Evolutionary conservation across 2,329 filamentous ascomycete genomes (phyloP), one percentile per base, ranked within the genome.

Genomic region (Macrophomina tecta): DNA sequence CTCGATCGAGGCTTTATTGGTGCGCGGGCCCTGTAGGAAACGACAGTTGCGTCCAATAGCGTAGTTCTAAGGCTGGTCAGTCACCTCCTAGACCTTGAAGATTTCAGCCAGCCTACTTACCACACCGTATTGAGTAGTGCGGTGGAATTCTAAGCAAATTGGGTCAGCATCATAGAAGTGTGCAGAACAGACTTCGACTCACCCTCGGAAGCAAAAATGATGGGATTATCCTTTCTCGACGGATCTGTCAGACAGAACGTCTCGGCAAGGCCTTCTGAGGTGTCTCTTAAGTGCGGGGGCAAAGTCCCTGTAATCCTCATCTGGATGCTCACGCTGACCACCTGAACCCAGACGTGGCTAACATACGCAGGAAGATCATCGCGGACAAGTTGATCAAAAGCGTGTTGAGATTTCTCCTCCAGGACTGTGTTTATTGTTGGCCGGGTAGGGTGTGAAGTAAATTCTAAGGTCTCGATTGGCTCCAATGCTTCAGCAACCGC

Each of bases 231-330:
- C 1, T 85, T 82, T 67, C 90, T 82, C 1, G 89, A 90, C 8
- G 91, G 90, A 74, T 94, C 91, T 0, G 90, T 91, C 65, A 93
- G 76, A 73, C 90, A 93, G 71, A 93, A 93, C 0, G 92, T 90
- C 74, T 93, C 90, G 0, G 90, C 91, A 67, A 93, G 76, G 0
- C 90, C 90, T 75, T 93, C 90, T 0, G 89, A 91, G n/a, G 90
- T 85, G 52, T 91, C 88, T 51, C 86, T 83, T 30, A 92, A 79
- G 71, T 90, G 83, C 1, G 85, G 80, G 1, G 90, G 87, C 30
- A 92, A 76, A 1, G 86, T 90, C 4, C 90, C 89, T 0, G 88
- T 89, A 28, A 93, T 87, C 23, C 89, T 84, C 68, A 87, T 84
- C 69, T 87, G 86, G 45, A 93, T 89, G 32, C 89, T 90, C 16